Base-by-base conservation (phyloP, 139 green algal genomes). In the Raphidocelis subcapitata region DNA sequence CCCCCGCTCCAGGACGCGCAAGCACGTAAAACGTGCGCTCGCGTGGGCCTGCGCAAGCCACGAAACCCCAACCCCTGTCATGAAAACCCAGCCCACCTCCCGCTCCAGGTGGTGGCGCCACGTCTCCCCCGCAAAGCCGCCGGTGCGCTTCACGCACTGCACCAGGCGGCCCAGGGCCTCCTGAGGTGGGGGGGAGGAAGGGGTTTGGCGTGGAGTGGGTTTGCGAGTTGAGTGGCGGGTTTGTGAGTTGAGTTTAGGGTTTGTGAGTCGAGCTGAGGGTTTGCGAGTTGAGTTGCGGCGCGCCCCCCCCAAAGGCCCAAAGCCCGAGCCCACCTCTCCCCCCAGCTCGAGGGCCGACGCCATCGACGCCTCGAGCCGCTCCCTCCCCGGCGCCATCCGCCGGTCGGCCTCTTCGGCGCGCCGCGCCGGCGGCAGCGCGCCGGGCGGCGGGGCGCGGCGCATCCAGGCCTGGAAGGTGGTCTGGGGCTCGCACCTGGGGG, bases 401-500 rank as follows among this genome's bases (percentile, higher is more conserved):
- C 41, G 44, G 37, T 72, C 28, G 29, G 73, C 73, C 3, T 37
- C 41, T 31, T 23, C 47, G n/a, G 44, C 23, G 55, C 73, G 73
- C 60, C 75, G 37, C 60, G 14, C 26, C 1, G 57, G 23, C 57
- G 33, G 33, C 21, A 37, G 37, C 3, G 26, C n/a, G 67, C 61
- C 61, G 15, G 49, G 14, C 10, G 56, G 26, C 8, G 76, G 69
- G 32, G 41, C 3, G 33, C 69, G 69, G 15, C 76, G 55, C 44
- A 82, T 55, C 55, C 74, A 82, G 1, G 60, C 12, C 46, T 79
- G 69, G 52, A 47, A 76, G 3, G 12, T 12, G 41, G 41, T 49
- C 8, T 12, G 41, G 41, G 41, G 41, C 41, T 49, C 8, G 41
- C 8, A 49, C 41, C 8, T 20, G 41, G 8, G 12, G 41, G 41